Evolutionary conservation across 2,329 filamentous ascomycete species (phyloP).

Genomic region (Curvularia sp.): DNA sequence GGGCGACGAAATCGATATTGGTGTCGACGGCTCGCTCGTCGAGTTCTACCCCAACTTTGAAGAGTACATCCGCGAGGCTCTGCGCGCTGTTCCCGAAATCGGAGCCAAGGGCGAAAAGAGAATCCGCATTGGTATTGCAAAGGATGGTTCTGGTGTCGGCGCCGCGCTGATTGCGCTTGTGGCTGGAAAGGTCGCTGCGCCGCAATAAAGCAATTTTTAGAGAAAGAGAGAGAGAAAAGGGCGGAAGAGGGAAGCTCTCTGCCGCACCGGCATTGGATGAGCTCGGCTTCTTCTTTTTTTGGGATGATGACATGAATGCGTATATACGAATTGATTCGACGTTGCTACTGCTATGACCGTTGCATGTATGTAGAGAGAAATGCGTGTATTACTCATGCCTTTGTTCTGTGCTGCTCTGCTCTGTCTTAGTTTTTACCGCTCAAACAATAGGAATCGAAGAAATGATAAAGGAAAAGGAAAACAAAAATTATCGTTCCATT

Average conservation of each 20-base stretch:
- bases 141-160: conserved; percentile 95
- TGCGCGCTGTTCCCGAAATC: conserved; percentile 77
- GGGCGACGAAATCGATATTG: conserved; percentile 81
- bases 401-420: too few relatives aligned
- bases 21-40: conserved; percentile 91
- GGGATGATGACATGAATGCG: too few relatives aligned
- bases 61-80: conserved; percentile 82
- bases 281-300: neutral
- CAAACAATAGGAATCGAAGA: too few relatives aligned
- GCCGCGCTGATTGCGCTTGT: conserved; percentile 94
- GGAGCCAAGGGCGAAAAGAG: conserved; percentile 80
- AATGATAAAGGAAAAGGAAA: too few relatives aligned
- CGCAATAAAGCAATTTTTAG: conserved; percentile 16
- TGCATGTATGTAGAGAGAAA: too few relatives aligned
- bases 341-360: too few relatives aligned
- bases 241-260: too few relatives aligned
- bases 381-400: too few relatives aligned
- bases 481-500: too few relatives aligned
- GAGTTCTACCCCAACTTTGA: conserved; percentile 96
- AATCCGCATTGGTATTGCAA: conserved; percentile 93
- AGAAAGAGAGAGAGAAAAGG: too few relatives aligned
- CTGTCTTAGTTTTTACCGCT: too few relatives aligned
- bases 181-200: conserved; percentile 63
- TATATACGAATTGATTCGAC: too few relatives aligned
- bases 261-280: neutral